Conservation (phyloP, 306 rosid species). For the Phaseolus lunatus region DNA sequence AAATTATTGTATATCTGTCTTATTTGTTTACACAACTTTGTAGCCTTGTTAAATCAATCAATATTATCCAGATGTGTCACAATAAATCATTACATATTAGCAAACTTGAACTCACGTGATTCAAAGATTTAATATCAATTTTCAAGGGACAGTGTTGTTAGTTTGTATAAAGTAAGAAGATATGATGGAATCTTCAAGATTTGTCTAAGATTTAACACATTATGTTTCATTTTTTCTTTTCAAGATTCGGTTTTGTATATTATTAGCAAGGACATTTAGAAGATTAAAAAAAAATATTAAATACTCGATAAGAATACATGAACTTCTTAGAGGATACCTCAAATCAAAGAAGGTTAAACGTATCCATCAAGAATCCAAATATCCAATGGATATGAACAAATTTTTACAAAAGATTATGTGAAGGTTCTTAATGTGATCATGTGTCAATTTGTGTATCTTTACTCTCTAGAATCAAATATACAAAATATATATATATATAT, state of each 20-base stretch:
- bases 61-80: not conserved
- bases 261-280: not conserved
- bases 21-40: not conserved
- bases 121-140: constrained; percentile 14
- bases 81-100: not conserved
- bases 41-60: not conserved
- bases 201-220: constrained; percentile 9
- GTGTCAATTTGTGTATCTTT: not conserved
- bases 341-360: not conserved
- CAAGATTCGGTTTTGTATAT: not conserved
- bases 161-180: not conserved
- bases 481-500: no score
- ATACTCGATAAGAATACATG: not conserved
- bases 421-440: not conserved
- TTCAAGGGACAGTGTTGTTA: constrained; percentile 5
- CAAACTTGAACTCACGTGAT: constrained; percentile 35
- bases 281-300: not conserved
- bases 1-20: not conserved
- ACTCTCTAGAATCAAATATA: no score
- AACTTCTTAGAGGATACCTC: not conserved
- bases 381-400: not conserved
- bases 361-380: not conserved
- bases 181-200: constrained; percentile 43
- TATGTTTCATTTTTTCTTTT: not conserved
- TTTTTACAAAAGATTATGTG: not conserved